phyloP scores from a whole-genome alignment of 2,329 filamentous ascomycete species.

The Fusarium sp. region DNA sequence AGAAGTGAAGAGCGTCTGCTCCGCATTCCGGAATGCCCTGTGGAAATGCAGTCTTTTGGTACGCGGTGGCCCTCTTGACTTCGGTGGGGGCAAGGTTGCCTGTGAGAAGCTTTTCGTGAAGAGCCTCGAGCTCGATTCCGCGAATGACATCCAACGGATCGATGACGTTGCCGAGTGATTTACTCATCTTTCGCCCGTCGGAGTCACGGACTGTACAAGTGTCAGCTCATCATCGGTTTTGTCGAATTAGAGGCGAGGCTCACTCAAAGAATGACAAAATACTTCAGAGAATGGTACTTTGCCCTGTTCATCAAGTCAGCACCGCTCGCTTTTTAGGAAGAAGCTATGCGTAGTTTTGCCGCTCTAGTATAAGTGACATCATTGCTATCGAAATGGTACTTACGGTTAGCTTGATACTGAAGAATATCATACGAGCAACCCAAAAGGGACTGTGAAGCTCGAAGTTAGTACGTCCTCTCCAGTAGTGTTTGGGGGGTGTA shows the following conservation, averaged over 20 bases:
- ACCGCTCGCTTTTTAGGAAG: no score
- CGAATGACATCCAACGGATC: conserved; percentile 94
- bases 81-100: conserved; percentile 91
- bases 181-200: conserved; percentile 96
- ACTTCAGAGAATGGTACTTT: conserved; percentile 94
- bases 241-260: no score
- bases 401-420: conserved; percentile 85
- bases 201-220: conserved; percentile 80
- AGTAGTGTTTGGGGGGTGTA: no score
- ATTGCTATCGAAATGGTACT: no score
- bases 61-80: conserved; percentile 86
- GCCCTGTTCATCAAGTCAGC: conserved; percentile 58
- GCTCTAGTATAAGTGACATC: no score
- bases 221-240: no score
- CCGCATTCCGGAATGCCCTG: conserved; percentile 95
- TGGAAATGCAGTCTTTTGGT: conserved; percentile 93
- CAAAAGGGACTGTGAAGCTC: conserved; percentile 74
- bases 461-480: no score
- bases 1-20: conserved; percentile 91
- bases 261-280: conserved; percentile 87
- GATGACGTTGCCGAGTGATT: conserved; percentile 94
- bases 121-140: conserved; percentile 82
- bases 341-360: no score
- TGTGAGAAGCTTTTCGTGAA: conserved; percentile 83
- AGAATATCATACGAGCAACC: conserved; percentile 94